Conservation (phyloP, 495 filamentous ascomycete genomes). For the Aspergillus incahuasiensis region DNA sequence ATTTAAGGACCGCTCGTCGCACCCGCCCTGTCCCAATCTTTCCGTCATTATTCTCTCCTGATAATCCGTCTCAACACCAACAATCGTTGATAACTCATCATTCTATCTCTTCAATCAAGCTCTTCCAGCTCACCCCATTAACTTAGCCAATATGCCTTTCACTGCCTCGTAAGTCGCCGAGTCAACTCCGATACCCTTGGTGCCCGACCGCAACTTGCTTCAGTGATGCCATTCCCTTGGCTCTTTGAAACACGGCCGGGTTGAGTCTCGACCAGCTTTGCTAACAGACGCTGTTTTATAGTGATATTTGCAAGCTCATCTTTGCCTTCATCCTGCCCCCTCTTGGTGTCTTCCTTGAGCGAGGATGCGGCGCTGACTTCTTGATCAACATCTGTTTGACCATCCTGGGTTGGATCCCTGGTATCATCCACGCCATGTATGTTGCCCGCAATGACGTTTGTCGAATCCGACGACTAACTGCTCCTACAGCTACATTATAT, state of each 20-base stretch:
- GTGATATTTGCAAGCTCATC: slow-evolving; percentile 91
- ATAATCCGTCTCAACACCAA: neutral
- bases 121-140: neutral
- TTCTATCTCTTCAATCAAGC: neutral
- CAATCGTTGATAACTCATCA: neutral
- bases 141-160: slow-evolving; percentile 53
- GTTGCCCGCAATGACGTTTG: slow-evolving; percentile 17
- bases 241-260: neutral
- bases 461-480: slow-evolving; percentile 13
- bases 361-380: slow-evolving; percentile 76
- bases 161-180: slow-evolving; percentile 53
- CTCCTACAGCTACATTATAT: slow-evolving; percentile 48
- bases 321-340: slow-evolving; percentile 83
- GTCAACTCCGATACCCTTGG: neutral
- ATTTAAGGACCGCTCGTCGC: slow-evolving; percentile 8
- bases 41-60: neutral
- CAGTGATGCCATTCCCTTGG: neutral
- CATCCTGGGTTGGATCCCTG: slow-evolving; percentile 75
- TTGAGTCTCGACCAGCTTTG: neutral
- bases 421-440: slow-evolving; percentile 70
- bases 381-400: slow-evolving; percentile 86
- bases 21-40: neutral
- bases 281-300: slow-evolving; percentile 25
- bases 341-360: slow-evolving; percentile 86
- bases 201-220: neutral